These are phyloP conservation scores for Calocera cornea DNA, from an alignment of 768 basidiomycete species.

Conservation along the genomic window DNA sequence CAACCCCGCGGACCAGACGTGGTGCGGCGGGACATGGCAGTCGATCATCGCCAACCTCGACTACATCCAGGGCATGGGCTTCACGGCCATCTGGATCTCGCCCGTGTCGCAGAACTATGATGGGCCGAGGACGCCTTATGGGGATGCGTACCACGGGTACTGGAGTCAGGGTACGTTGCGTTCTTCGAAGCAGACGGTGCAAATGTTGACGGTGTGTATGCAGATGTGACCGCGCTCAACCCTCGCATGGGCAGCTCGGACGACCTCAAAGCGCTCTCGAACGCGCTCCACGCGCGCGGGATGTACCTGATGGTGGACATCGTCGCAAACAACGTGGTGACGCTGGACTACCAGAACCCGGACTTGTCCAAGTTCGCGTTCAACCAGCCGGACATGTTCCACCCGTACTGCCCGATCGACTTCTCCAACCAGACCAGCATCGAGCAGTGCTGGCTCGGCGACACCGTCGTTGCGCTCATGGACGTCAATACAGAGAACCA, in stretches of 20 bases:
- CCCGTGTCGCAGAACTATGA: conserved; percentile 69
- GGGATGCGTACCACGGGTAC: conserved; percentile 77
- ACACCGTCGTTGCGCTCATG: conserved; percentile 54
- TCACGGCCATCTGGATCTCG: conserved; percentile 79
- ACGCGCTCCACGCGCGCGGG: conserved; percentile 51
- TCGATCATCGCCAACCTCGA: conserved; percentile 63
- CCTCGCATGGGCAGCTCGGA: conserved; percentile 54
- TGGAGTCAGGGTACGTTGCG: conserved; percentile 34
- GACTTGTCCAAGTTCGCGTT: conserved; percentile 56
- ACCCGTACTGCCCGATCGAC: conserved; percentile 63
- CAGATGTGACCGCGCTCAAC: conserved; percentile 55
- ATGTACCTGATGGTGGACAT: conserved; percentile 86
- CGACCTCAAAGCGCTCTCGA: conserved; percentile 54
- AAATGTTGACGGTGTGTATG: conserved; percentile 12
- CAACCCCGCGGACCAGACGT: conserved; percentile 46
- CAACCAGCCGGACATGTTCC: conserved; percentile 41
- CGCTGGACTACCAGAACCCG: conserved; percentile 42
- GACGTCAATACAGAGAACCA: conserved; percentile 67
- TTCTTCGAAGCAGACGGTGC: not conserved
- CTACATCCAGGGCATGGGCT: conserved; percentile 71
- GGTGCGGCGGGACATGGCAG: conserved; percentile 77
- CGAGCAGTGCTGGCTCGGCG: conserved; percentile 74
- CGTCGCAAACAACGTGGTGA: conserved; percentile 78
- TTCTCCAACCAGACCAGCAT: conserved; percentile 57
- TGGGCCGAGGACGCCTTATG: conserved; percentile 55